These are phyloP conservation scores for Aspergillus panamensis DNA, from an alignment of 495 filamentous ascomycete species.

Conservation along the genomic window DNA sequence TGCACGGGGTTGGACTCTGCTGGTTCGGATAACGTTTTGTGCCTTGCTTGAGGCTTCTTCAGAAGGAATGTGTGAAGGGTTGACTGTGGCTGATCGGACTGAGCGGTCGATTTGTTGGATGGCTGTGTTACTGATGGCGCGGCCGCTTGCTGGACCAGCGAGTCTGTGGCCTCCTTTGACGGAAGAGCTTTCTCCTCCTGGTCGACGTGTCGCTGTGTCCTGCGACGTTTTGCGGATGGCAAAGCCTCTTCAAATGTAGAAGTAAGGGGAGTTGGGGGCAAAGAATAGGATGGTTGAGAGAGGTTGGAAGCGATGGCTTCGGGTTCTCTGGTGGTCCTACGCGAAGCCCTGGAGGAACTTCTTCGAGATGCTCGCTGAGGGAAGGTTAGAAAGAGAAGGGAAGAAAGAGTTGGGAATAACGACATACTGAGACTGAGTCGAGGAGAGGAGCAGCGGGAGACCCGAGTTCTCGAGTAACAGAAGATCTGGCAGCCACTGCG, in stretches of 20 bases:
- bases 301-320: slow-evolving; percentile 16
- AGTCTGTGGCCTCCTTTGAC: slow-evolving; percentile 12
- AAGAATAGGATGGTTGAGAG: slow-evolving; percentile 25
- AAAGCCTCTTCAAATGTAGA: slow-evolving; percentile 27
- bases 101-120: neutral
- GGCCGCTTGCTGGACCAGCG: too few relatives aligned
- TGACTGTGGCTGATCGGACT: slow-evolving; percentile 13
- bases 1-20: slow-evolving; percentile 10
- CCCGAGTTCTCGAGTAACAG: slow-evolving; percentile 21
- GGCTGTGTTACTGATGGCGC: slow-evolving; percentile 9
- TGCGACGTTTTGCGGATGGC: slow-evolving; percentile 29
- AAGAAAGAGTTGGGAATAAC: neutral
- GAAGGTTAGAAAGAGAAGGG: neutral
- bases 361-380: slow-evolving; percentile 17
- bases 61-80: slow-evolving; percentile 16
- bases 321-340: slow-evolving; percentile 19
- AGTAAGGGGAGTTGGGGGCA: slow-evolving; percentile 25
- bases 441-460: slow-evolving; percentile 19
- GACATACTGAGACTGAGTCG: slow-evolving; percentile 20
- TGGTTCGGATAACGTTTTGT: slow-evolving; percentile 14
- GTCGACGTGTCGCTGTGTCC: too few relatives aligned
- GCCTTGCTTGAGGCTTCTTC: slow-evolving; percentile 17
- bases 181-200: slow-evolving; percentile 15
- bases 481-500: slow-evolving; percentile 24
- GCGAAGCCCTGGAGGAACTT: slow-evolving; percentile 26